These are phyloP conservation scores for Acer negundo DNA, from an alignment of 345 rosid species.

Conservation along the genomic window DNA sequence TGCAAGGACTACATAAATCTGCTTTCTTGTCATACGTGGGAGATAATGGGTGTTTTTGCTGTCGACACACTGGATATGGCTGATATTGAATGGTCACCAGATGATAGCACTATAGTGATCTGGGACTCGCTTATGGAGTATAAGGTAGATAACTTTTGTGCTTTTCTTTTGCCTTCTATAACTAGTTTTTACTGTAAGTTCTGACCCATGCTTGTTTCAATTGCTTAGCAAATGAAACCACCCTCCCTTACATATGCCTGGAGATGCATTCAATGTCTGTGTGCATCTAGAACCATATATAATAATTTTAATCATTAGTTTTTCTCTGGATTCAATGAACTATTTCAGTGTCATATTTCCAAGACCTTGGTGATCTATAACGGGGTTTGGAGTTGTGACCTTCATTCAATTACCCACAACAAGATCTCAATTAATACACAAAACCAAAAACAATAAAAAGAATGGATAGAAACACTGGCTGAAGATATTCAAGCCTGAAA, in stretches of 20 bases:
- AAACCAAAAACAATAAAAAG: too few species aligned
- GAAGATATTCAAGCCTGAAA: background rate
- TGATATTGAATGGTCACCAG: constrained; percentile 95
- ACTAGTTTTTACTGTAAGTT: background rate
- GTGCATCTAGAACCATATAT: background rate
- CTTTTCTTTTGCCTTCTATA: background rate
- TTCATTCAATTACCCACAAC: background rate
- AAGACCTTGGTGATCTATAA: background rate
- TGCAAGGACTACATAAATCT: constrained; percentile 92
- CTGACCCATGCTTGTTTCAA: background rate
- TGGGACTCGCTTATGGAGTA: constrained; percentile 96
- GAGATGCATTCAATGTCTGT: background rate
- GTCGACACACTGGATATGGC: constrained; percentile 90
- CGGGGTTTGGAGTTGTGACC: background rate
- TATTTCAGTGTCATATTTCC: background rate
- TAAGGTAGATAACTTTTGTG: constrained; percentile 47
- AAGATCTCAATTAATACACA: background rate
- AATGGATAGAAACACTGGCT: background rate
- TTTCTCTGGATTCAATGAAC: background rate
- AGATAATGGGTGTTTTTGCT: constrained; percentile 90
- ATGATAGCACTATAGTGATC: constrained; percentile 78
- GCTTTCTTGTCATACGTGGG: constrained; percentile 87
- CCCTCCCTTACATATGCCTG: background rate
- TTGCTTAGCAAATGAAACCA: constrained; percentile 7
- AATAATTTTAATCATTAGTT: background rate